Conservation (phyloP, 176 grass and related monocot species). For the Carex scoparia region DNA sequence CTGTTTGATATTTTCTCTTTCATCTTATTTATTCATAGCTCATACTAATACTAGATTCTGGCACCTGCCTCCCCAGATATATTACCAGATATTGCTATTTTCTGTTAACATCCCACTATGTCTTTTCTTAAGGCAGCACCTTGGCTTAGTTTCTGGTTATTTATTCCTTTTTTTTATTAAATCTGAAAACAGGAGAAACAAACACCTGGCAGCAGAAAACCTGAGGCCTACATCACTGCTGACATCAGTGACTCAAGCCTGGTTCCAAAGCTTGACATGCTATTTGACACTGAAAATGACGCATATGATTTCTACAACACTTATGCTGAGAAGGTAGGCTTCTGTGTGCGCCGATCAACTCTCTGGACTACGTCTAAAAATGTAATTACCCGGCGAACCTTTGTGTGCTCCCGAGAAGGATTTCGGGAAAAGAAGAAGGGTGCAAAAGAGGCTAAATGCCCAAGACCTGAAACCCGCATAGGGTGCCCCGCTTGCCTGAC, state of each 20-base stretch:
- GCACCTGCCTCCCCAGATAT: neutral
- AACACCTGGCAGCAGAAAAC: slow-evolving; percentile 9
- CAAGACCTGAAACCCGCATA: slow-evolving; percentile 79
- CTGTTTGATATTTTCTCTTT: neutral
- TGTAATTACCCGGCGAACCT: slow-evolving; percentile 86
- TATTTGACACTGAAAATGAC: slow-evolving; percentile 63
- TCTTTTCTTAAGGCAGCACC: neutral
- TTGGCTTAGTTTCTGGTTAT: neutral
- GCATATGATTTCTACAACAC: slow-evolving; percentile 90
- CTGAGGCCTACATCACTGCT: slow-evolving; percentile 30
- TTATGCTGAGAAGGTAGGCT: slow-evolving; percentile 74
- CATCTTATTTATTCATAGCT: neutral
- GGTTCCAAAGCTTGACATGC: slow-evolving; percentile 62
- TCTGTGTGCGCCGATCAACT: slow-evolving; percentile 87
- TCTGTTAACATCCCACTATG: neutral
- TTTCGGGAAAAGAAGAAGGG: slow-evolving; percentile 91
- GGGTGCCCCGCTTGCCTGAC: slow-evolving; percentile 79
- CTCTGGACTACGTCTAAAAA: slow-evolving; percentile 91
- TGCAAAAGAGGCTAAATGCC: slow-evolving; percentile 82
- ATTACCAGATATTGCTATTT: neutral
- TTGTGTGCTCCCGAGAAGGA: slow-evolving; percentile 87
- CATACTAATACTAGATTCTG: slow-evolving; percentile 8
- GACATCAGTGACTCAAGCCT: slow-evolving; percentile 38
- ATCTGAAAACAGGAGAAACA: slow-evolving; percentile 37
- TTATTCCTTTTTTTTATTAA: slow-evolving; percentile 12